Base-by-base conservation (phyloP, 345 rosid species). In the Arabidopsis arenosa region DNA sequence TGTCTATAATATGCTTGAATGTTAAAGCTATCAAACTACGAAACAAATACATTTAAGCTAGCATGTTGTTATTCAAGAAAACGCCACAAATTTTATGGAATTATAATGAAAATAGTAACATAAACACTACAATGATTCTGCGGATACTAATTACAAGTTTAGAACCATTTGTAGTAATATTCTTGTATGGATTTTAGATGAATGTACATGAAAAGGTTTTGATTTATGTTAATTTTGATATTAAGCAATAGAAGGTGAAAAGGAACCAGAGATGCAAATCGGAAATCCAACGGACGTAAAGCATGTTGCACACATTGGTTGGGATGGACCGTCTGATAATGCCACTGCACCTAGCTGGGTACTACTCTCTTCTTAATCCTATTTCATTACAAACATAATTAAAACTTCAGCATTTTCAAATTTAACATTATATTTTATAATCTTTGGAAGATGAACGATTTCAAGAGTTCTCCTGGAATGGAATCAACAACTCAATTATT, bases 241-340 rank as follows among this genome's bases (percentile, higher is more conserved):
- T 51, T 4, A 36, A 36, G 47, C 47, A 71, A 45, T 48, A 83
- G 94, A 88, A 12, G 72, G 86, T 63, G 97, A 84, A 61, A 85
- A 89, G 55, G 92, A 93, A 73, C 63, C 77, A 55, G 93, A 93
- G 65, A 87, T 90, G 83, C 85, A 83, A 79, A 93, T 93, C 40
- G 98, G 98, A 45, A 55, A 21, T 54, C 98, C 98, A 45, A 93
- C 98, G 17, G 97, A 93, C 79, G 97, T 93, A 76, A 91, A 93
- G 79, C 98, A 93, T 69, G 92, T 93, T 9, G 91, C 98, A n/a
- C 98, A 93, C 49, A 93, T 93, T 41, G 98, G 97, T 75, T 87
- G 86, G 90, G 97, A 93, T 64, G 93, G 85, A 39, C 75, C 64
- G 14, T 41, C 64, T 15, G 43, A 40, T 61, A 41, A 43, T 53